A percentile compares a stretch with the other conserved stretches of the same genome.
Conservation (phyloP, 1,139 yeast genomes). For the Candida anutae region DNA sequence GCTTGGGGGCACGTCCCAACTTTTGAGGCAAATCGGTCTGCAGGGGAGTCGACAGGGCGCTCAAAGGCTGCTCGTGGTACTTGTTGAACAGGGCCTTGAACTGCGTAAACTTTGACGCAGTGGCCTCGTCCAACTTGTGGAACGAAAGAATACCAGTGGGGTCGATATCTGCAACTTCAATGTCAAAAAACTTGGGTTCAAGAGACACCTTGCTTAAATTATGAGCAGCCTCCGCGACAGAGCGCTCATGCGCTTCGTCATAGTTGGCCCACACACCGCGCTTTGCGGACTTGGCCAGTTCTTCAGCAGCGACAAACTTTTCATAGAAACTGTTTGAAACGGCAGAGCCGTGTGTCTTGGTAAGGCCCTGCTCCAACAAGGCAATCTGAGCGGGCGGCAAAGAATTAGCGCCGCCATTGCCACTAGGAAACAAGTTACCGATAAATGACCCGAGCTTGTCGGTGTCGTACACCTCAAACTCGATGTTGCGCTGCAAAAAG, state of each 20-base stretch:
- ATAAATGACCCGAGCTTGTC: conserved; percentile 81
- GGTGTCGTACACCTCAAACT: conserved; percentile 56
- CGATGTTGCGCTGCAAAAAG: conserved; percentile 66
- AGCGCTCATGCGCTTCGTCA: conserved; percentile 27
- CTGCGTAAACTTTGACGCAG: conserved; percentile 24
- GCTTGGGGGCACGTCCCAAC: conserved; percentile 39
- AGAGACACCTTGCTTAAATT: conserved; percentile 15
- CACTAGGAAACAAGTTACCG: conserved; percentile 58
- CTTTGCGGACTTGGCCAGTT: conserved; percentile 44
- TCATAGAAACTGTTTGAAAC: conserved; percentile 46
- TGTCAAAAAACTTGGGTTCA: conserved; percentile 51
- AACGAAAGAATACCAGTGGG: conserved; percentile 45
- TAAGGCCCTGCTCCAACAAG: conserved; percentile 61
- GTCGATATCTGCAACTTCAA: conserved; percentile 50
- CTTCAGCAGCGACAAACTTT: conserved; percentile 56
- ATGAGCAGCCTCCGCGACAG: conserved; percentile 13
- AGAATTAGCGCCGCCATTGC: conserved; percentile 37
- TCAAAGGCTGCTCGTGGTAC: conserved; percentile 33
- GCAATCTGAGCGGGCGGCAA: conserved; percentile 48
- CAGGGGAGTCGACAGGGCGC: conserved; percentile 28
- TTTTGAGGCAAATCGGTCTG: conserved; percentile 43
- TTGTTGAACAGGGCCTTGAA: conserved; percentile 43
- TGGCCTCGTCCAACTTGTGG: conserved; percentile 37
- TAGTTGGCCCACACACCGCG: conserved; percentile 64
- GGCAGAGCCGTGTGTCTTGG: conserved; percentile 61